Evolutionary conservation across 2,329 filamentous ascomycete genomes (phyloP).

Genomic region (Sporothrix brasiliensis): DNA sequence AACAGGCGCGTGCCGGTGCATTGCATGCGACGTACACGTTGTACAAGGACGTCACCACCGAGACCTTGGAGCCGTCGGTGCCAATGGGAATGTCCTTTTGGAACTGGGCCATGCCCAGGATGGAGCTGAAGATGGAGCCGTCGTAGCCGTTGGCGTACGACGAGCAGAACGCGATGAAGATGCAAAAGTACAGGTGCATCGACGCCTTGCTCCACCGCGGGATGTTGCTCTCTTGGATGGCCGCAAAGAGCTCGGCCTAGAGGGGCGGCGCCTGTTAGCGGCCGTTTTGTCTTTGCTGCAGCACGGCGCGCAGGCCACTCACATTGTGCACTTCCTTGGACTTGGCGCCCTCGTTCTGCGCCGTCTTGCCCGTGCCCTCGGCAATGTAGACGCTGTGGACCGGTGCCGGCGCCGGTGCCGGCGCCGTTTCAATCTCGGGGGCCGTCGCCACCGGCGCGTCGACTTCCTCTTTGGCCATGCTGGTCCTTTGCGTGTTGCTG

Average conservation of each 20-base stretch:
- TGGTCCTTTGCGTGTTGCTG: not conserved
- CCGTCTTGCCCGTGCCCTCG: conserved; percentile 16
- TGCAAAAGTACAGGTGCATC: not conserved
- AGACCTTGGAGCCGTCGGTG: not conserved
- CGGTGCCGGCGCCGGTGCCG: not conserved
- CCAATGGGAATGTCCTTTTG: conserved; percentile 3
- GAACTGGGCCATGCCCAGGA: conserved; percentile 19
- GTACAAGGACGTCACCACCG: conserved; percentile 9
- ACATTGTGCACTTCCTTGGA: conserved; percentile 9
- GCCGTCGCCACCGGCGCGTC: not conserved
- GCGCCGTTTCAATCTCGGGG: not conserved
- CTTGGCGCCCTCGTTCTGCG: not conserved
- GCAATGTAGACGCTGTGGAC: conserved; percentile 3
- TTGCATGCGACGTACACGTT: not conserved
- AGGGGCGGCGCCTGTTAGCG: too few relatives aligned
- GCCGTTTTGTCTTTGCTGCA: not conserved
- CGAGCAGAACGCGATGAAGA: conserved; percentile 14
- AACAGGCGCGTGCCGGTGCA: too few relatives aligned
- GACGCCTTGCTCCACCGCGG: not conserved
- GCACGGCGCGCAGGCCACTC: not conserved
- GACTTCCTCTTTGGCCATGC: not conserved
- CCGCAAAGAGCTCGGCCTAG: conserved; percentile 22
- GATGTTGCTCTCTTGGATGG: conserved; percentile 1
- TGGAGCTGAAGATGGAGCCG: conserved; percentile 1
- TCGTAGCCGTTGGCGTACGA: conserved; percentile 21